Evolutionary conservation across 1,139 yeast genomes (phyloP).

Genomic region (Suhomyces ambrosiae): DNA sequence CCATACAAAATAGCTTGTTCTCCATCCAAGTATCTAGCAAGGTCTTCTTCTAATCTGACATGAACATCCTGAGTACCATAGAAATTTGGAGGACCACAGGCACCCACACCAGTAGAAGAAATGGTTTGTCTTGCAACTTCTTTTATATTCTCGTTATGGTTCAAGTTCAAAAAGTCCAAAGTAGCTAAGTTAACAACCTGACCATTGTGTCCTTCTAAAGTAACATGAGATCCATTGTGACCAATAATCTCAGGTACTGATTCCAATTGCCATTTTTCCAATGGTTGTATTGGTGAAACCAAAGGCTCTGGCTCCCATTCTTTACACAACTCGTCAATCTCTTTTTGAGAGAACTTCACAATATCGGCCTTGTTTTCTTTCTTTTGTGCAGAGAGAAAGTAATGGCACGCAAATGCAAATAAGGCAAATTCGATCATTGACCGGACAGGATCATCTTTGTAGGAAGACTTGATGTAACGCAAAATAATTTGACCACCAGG

Average conservation of each 20-base stretch:
- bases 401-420: slow-evolving; percentile 81
- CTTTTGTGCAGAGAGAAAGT: slow-evolving; percentile 80
- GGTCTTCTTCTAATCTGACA: slow-evolving; percentile 72
- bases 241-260: slow-evolving; percentile 67
- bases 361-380: slow-evolving; percentile 75
- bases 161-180: slow-evolving; percentile 63
- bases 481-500: slow-evolving; percentile 85
- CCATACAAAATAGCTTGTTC: slow-evolving; percentile 86
- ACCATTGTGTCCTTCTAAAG: slow-evolving; percentile 23
- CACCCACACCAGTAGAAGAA: slow-evolving; percentile 85
- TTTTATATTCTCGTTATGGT: slow-evolving; percentile 48
- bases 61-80: slow-evolving; percentile 96
- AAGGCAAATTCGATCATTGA: slow-evolving; percentile 79
- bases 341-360: slow-evolving; percentile 63
- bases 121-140: slow-evolving; percentile 63
- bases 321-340: slow-evolving; percentile 78
- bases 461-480: slow-evolving; percentile 83
- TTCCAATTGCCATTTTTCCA: slow-evolving; percentile 63
- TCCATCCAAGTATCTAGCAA: slow-evolving; percentile 73
- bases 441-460: slow-evolving; percentile 91
- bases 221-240: slow-evolving; percentile 54
- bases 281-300: slow-evolving; percentile 53
- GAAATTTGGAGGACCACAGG: slow-evolving; percentile 98
- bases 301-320: slow-evolving; percentile 94
- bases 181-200: slow-evolving; percentile 64